Conservation (phyloP, 1,284 basidiomycete species). For the Ustilago sp. region DNA sequence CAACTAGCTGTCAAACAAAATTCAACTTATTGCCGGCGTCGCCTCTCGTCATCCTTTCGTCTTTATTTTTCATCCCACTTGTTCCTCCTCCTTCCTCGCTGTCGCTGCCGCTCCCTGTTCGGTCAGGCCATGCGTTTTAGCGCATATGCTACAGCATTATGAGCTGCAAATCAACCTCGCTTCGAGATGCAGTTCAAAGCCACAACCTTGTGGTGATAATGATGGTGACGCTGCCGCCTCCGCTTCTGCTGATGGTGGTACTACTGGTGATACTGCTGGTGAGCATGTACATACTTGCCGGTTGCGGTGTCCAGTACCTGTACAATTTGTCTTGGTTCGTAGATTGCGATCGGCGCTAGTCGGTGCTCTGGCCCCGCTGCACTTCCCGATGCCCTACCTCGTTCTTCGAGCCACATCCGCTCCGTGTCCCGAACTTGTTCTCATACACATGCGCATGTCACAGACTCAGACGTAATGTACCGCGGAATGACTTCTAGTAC, state of each 20-base stretch:
- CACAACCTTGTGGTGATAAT: neutral
- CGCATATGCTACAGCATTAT: neutral
- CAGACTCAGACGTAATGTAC: neutral
- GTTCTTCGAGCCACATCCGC: too few species aligned
- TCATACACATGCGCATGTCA: neutral
- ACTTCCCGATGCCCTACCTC: too few species aligned
- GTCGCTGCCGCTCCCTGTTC: neutral
- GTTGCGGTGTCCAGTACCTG: neutral
- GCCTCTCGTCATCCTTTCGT: conserved; percentile 2
- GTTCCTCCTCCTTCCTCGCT: neutral
- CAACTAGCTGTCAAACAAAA: conserved; percentile 9
- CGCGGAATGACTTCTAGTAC: neutral
- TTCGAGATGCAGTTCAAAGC: conserved; percentile 2
- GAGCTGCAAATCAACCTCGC: neutral
- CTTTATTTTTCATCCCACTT: neutral
- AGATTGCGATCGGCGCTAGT: neutral
- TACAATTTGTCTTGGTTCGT: neutral
- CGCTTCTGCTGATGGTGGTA: too few species aligned
- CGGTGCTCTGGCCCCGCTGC: neutral
- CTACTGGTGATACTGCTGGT: neutral
- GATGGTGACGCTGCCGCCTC: too few species aligned
- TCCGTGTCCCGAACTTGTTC: too few species aligned
- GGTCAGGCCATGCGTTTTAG: neutral
- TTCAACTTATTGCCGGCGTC: conserved; percentile 17
- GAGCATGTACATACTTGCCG: neutral